A percentile compares a stretch with the other conserved stretches of the same genome.
Conservation (phyloP, 345 rosid genomes). For the Eucalyptus globulus region DNA sequence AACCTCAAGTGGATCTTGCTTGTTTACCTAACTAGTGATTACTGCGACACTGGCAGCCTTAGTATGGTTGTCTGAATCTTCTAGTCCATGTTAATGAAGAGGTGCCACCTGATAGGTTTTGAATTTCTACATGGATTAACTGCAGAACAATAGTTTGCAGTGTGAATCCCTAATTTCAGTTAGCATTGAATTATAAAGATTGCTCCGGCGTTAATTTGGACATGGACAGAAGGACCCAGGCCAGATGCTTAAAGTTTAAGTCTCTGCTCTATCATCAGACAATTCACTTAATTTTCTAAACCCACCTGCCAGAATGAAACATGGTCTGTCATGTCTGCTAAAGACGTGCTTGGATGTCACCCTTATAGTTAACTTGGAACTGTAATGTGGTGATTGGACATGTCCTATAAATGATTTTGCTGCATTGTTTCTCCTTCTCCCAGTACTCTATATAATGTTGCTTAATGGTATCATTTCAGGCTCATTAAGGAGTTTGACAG, state of each 20-base stretch:
- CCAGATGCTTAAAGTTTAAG: neutral
- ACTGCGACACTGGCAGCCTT: neutral
- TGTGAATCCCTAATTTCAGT: neutral
- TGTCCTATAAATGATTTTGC: neutral
- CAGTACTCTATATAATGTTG: neutral
- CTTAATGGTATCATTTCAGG: conserved; percentile 25
- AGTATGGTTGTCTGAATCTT: neutral
- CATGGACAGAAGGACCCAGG: neutral
- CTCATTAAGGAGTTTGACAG: conserved; percentile 90
- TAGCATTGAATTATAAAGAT: neutral
- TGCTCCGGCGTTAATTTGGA: neutral
- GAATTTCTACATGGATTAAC: neutral
- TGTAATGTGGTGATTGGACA: neutral
- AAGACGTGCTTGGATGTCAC: neutral
- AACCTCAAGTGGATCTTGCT: neutral
- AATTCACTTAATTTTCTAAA: neutral
- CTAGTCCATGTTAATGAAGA: neutral
- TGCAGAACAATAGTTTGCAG: neutral
- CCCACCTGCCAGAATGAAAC: neutral
- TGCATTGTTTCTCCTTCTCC: neutral
- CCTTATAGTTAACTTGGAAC: neutral
- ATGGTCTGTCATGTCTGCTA: neutral
- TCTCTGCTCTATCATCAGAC: neutral
- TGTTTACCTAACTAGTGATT: neutral
- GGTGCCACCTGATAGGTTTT: neutral